phyloP scores from a whole-genome alignment of 331 rosid species.

The Telfairia occidentalis region DNA sequence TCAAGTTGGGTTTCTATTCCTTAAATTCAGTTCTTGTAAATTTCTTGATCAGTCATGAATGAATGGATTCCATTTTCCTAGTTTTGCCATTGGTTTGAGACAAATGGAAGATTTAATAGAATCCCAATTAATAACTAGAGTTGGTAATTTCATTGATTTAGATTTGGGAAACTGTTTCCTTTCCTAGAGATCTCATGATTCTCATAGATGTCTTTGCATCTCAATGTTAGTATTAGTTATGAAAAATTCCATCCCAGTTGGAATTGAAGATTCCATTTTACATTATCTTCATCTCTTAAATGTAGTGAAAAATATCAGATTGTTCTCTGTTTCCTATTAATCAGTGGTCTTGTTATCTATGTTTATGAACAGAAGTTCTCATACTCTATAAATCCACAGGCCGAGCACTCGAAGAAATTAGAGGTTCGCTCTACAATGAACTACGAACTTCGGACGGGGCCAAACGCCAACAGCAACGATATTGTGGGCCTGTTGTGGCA shows the following conservation, averaged over 20 bases:
- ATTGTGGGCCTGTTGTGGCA: conserved; percentile 69
- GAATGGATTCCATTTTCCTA: neutral
- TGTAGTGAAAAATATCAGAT: neutral
- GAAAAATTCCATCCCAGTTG: neutral
- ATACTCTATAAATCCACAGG: conserved; percentile 32
- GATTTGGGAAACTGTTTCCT: neutral
- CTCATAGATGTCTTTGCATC: neutral
- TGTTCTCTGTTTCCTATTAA: neutral
- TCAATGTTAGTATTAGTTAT: neutral
- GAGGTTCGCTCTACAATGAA: conserved; percentile 74
- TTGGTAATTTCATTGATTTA: neutral
- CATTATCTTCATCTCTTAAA: neutral
- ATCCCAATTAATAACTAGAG: neutral
- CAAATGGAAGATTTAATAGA: neutral
- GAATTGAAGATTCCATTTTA: neutral
- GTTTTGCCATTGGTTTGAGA: neutral
- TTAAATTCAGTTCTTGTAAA: neutral
- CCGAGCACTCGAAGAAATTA: conserved; percentile 71
- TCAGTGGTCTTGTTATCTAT: conserved; percentile 9
- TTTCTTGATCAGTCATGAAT: neutral
- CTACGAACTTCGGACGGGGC: conserved; percentile 87
- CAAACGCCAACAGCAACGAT: conserved; percentile 78
- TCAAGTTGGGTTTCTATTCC: neutral
- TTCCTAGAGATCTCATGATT: too few species aligned
- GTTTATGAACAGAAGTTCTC: conserved; percentile 10